These are phyloP conservation scores for Carallia brachiata DNA, from an alignment of 345 rosid species.

Conservation along the genomic window DNA sequence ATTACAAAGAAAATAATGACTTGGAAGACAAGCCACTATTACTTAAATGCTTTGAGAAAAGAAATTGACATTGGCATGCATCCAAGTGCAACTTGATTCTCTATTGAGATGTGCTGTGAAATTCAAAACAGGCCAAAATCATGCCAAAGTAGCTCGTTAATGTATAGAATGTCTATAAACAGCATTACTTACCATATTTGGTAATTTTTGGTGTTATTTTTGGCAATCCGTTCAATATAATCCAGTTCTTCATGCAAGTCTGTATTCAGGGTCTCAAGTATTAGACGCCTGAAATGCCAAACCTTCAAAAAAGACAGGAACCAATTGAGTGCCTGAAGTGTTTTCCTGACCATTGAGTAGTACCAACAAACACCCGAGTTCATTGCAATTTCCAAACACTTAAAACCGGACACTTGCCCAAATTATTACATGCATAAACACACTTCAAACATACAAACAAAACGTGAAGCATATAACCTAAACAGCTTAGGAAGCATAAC, in stretches of 20 bases:
- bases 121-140: no score
- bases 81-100: no score
- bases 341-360: no score
- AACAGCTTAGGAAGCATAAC: not conserved
- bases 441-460: not conserved
- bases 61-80: not conserved
- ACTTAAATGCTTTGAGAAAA: not conserved
- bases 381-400: no score
- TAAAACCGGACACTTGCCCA: no score
- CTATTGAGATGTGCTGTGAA: no score
- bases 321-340: not conserved
- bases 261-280: slow-evolving; percentile 50
- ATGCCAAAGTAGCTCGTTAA: no score
- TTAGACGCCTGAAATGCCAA: slow-evolving; percentile 85
- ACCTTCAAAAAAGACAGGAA: slow-evolving; percentile 44
- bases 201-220: slow-evolving; percentile 73
- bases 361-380: no score
- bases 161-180: not conserved
- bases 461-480: not conserved
- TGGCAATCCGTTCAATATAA: slow-evolving; percentile 54
- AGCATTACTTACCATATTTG: slow-evolving; percentile 67
- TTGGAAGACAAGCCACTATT: not conserved
- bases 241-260: slow-evolving; percentile 56
- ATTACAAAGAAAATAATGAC: not conserved
- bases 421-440: not conserved